These are phyloP conservation scores for Cyberlindnera euphorbiae DNA, from an alignment of 805 yeast species.

Conservation along the genomic window DNA sequence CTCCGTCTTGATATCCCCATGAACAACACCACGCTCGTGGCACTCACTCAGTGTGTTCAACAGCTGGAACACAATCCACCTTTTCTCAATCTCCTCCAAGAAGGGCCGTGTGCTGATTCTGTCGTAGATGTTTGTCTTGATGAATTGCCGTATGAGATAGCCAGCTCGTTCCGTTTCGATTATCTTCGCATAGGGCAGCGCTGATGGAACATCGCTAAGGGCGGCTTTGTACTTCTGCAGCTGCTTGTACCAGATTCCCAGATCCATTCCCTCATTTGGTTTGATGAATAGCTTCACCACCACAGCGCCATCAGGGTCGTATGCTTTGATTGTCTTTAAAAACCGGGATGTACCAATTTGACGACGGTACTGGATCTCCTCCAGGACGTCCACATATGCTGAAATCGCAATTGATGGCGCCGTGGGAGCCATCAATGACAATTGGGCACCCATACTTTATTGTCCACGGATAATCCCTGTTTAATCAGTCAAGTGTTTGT, in stretches of 20 bases:
- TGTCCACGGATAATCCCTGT: too few relatives aligned
- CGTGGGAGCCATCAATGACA: conserved; percentile 83
- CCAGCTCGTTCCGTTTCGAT: conserved; percentile 91
- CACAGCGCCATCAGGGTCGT: conserved; percentile 66
- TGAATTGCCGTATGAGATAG: conserved; percentile 77
- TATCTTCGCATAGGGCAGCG: conserved; percentile 65
- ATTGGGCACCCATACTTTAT: conserved; percentile 91
- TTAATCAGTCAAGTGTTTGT: too few relatives aligned
- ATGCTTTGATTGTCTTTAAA: conserved; percentile 78
- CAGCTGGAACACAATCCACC: conserved; percentile 81
- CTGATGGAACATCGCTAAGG: conserved; percentile 52
- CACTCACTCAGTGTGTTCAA: conserved; percentile 56
- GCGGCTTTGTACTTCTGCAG: conserved; percentile 32
- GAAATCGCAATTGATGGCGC: conserved; percentile 90
- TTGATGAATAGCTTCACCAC: conserved; percentile 82
- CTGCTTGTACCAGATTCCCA: conserved; percentile 20
- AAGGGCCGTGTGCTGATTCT: conserved; percentile 85
- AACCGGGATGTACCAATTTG: conserved; percentile 79
- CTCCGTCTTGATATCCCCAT: conserved; percentile 92
- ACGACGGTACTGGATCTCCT: conserved; percentile 67
- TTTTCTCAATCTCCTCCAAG: conserved; percentile 71
- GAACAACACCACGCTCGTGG: conserved; percentile 59
- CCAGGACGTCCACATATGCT: conserved; percentile 80
- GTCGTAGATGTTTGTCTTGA: conserved; percentile 80
- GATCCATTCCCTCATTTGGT: conserved; percentile 39